These are phyloP conservation scores for Aegilops sharonensis DNA, from an alignment of 176 grass and related monocot species.

Conservation along the genomic window DNA sequence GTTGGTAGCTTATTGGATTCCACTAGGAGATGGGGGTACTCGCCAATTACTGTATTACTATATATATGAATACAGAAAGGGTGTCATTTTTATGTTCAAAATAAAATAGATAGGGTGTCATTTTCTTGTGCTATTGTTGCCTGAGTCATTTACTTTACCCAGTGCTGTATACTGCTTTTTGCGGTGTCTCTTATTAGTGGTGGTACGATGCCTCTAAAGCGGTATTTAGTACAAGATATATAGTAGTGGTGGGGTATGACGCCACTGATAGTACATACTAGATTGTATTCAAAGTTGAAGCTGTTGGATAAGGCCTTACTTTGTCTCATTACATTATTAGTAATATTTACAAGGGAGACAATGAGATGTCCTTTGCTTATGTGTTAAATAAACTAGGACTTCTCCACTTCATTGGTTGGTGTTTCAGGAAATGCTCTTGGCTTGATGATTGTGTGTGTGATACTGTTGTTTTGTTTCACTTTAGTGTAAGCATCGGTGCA, in stretches of 20 bases:
- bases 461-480: constrained; percentile 16
- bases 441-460: neutral
- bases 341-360: neutral
- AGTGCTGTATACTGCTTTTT: constrained; percentile 8
- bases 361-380: constrained; percentile 21
- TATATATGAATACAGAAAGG: constrained; percentile 9
- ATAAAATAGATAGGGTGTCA: neutral
- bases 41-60: neutral
- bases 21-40: constrained; percentile 31
- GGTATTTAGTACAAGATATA: constrained; percentile 23
- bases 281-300: constrained; percentile 41
- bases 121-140: constrained; percentile 44
- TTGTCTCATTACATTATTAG: constrained; percentile 21
- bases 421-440: constrained; percentile 11
- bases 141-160: constrained; percentile 37
- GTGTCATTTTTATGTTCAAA: too few species aligned
- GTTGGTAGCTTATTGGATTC: constrained; percentile 52
- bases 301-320: constrained; percentile 36
- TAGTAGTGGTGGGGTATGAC: constrained; percentile 31
- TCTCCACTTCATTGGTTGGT: neutral
- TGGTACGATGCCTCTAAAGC: constrained; percentile 34
- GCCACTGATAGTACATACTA: constrained; percentile 12
- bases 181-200: neutral
- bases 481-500: neutral
- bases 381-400: constrained; percentile 10